Evolutionary conservation across 306 rosid genomes (phyloP).

Genomic region (Nissolia schottii): DNA sequence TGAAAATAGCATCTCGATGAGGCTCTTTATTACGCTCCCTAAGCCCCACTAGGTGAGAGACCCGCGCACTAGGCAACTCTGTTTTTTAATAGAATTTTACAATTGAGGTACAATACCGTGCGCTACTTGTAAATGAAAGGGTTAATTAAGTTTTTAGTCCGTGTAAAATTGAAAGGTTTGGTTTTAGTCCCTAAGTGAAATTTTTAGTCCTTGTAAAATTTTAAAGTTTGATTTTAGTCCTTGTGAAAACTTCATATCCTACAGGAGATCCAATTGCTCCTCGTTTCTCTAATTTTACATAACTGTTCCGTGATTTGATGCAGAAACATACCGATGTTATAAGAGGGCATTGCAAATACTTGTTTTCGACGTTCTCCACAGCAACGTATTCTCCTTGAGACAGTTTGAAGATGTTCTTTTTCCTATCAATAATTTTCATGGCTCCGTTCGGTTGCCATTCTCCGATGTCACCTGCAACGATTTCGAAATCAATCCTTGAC

Average conservation of each 20-base stretch:
- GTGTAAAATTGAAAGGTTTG: too few species aligned
- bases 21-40: too few species aligned
- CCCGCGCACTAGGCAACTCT: too few species aligned
- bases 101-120: background rate
- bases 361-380: slow-evolving; percentile 83
- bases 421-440: slow-evolving; percentile 87
- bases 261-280: background rate
- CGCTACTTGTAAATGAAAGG: too few species aligned
- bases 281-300: background rate
- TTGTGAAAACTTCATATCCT: background rate
- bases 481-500: slow-evolving; percentile 5
- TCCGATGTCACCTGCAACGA: slow-evolving; percentile 81
- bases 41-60: too few species aligned
- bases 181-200: too few species aligned
- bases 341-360: slow-evolving; percentile 70
- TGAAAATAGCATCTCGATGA: too few species aligned
- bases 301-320: background rate
- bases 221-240: too few species aligned
- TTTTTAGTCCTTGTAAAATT: too few species aligned
- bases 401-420: slow-evolving; percentile 86
- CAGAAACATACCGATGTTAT: slow-evolving; percentile 63
- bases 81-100: too few species aligned
- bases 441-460: slow-evolving; percentile 93
- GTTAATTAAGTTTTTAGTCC: too few species aligned
- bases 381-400: slow-evolving; percentile 96